Evolutionary conservation across 2,329 filamentous ascomycete species (phyloP).

Genomic region (Sphaerulina musiva): DNA sequence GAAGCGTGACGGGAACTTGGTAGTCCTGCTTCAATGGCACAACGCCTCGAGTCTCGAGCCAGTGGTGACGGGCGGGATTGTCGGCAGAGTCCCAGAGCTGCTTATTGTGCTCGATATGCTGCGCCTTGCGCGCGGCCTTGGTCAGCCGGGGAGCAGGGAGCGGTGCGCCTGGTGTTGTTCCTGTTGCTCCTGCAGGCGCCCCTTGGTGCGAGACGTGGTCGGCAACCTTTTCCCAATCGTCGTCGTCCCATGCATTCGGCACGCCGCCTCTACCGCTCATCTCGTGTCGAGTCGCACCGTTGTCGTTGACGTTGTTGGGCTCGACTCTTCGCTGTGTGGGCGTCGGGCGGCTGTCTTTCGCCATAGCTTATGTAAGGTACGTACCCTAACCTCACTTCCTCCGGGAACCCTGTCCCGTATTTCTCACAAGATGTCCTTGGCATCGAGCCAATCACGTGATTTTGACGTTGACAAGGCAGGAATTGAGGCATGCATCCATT

Average conservation of each 20-base stretch:
- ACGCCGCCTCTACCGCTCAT: slow-evolving; percentile 45
- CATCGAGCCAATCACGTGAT: no score
- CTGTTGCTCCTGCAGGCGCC: slow-evolving; percentile 19
- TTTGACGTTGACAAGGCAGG: no score
- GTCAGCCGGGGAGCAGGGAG: slow-evolving; percentile 49
- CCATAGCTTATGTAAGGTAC: background rate
- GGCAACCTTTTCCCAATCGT: slow-evolving; percentile 73
- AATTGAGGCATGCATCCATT: no score
- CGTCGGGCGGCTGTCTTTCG: background rate
- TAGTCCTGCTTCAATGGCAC: slow-evolving; percentile 63
- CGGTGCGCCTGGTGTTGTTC: slow-evolving; percentile 25
- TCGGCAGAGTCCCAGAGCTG: slow-evolving; percentile 90
- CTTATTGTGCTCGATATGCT: slow-evolving; percentile 76
- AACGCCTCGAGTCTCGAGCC: slow-evolving; percentile 57
- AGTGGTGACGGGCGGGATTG: slow-evolving; percentile 66
- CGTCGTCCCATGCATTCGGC: slow-evolving; percentile 79
- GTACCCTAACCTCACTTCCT: no score
- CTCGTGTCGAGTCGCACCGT: background rate
- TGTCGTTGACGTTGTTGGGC: background rate
- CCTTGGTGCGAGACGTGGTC: slow-evolving; percentile 39
- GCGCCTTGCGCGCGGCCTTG: slow-evolving; percentile 69
- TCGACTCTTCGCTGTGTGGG: background rate
- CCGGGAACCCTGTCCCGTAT: no score
- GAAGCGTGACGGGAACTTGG: slow-evolving; percentile 75
- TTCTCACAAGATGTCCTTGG: no score